These are phyloP conservation scores for Datisca glomerata DNA, from an alignment of 306 rosid species.

Conservation along the genomic window DNA sequence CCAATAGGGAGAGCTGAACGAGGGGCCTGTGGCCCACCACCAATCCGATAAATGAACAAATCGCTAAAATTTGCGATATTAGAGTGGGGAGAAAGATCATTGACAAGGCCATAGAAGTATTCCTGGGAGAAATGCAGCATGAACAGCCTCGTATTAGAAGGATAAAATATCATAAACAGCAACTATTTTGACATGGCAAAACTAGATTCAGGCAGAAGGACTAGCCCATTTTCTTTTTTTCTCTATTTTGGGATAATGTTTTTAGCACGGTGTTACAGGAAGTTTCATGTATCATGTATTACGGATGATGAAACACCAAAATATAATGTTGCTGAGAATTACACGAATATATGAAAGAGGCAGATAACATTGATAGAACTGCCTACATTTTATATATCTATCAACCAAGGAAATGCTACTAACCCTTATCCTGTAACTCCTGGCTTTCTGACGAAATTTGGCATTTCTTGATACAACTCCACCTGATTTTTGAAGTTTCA, in stretches of 20 bases:
- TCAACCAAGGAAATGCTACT: constrained; percentile 1
- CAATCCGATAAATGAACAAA: constrained; percentile 67
- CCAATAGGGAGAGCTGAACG: constrained; percentile 97
- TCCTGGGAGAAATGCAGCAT: constrained; percentile 49
- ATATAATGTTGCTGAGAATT: neutral
- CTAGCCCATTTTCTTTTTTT: too few species aligned
- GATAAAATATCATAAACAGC: constrained; percentile 2
- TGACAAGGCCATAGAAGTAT: constrained; percentile 78
- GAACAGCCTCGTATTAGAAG: constrained; percentile 8
- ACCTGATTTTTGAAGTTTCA: constrained; percentile 93
- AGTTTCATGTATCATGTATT: too few species aligned
- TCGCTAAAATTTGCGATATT: constrained; percentile 69
- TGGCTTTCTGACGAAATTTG: constrained; percentile 65
- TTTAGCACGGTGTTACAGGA: too few species aligned
- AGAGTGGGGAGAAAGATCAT: constrained; percentile 94
- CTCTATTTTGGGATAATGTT: too few species aligned
- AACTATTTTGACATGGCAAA: neutral
- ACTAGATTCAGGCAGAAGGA: neutral
- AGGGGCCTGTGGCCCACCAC: constrained; percentile 98
- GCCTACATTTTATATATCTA: neutral
- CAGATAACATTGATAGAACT: neutral
- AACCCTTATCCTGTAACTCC: constrained; percentile 83
- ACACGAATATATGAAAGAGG: neutral
- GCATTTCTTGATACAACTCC: constrained; percentile 85
- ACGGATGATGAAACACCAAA: neutral